These are phyloP conservation scores for Salix dunnii DNA, from an alignment of 345 rosid species.

Conservation along the genomic window DNA sequence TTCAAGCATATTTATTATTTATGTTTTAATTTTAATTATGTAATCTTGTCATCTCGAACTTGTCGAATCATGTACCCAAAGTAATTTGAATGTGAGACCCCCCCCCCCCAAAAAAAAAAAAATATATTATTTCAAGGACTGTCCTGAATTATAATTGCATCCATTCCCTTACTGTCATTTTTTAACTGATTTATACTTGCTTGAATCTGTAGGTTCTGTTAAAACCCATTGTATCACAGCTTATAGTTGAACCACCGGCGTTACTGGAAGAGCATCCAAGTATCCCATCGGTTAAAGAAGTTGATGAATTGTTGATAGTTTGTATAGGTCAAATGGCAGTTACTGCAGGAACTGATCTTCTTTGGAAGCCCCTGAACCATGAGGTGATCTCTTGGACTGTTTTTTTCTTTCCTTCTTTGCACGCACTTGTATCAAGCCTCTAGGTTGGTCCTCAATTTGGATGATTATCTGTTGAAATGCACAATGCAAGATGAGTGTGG, in stretches of 20 bases:
- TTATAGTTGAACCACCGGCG: conserved; percentile 60
- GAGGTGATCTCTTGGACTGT: conserved; percentile 51
- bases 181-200: not conserved
- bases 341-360: conserved; percentile 78
- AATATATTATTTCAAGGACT: no score
- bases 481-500: no score
- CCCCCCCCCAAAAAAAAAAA: no score
- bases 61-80: no score
- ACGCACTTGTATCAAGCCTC: not conserved
- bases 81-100: no score
- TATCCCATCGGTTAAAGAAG: conserved; percentile 63
- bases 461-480: not conserved
- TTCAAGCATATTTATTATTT: no score
- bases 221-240: conserved; percentile 80
- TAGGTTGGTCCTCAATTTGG: not conserved
- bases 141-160: not conserved
- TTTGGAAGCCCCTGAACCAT: conserved; percentile 88
- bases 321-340: conserved; percentile 97
- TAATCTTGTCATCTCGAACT: no score
- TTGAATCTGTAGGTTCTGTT: conserved; percentile 57
- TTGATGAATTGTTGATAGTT: conserved; percentile 62
- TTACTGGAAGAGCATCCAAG: conserved; percentile 48
- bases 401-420: not conserved
- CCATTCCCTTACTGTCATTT: conserved; percentile 1
- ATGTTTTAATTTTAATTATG: no score